A percentile compares a stretch with the other conserved stretches of the same genome.
phyloP scores from a whole-genome alignment of 768 basidiomycete genomes.

The Podaxis mareebaensis region DNA sequence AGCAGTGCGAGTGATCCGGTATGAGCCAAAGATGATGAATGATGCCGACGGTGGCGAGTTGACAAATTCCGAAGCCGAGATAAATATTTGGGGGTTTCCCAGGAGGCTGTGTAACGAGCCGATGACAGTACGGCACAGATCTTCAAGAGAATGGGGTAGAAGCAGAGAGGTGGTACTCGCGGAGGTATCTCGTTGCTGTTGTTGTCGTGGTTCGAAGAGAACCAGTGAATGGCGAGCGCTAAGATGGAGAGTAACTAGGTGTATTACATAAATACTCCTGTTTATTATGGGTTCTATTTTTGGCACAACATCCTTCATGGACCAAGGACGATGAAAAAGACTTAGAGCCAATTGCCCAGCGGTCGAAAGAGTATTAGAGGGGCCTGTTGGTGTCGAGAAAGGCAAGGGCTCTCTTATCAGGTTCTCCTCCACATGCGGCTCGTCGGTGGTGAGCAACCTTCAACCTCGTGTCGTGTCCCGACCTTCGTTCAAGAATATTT shows the following conservation, averaged over 20 bases:
- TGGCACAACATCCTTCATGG: neutral
- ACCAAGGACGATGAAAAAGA: no score
- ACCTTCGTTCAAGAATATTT: no score
- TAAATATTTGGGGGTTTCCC: neutral
- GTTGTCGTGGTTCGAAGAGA: neutral
- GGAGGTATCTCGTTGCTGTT: neutral
- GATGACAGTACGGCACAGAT: neutral
- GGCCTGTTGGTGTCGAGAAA: no score
- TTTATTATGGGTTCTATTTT: neutral
- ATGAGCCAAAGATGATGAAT: neutral
- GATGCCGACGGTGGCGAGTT: neutral
- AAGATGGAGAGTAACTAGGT: neutral
- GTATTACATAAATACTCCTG: conserved; percentile 3
- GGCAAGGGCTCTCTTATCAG: no score
- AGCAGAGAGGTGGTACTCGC: neutral
- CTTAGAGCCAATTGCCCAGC: no score
- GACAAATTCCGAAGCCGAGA: neutral
- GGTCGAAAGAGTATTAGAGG: no score
- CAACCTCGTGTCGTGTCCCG: no score
- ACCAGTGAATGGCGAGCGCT: neutral
- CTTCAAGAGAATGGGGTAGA: neutral
- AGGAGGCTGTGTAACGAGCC: neutral
- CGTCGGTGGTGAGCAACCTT: no score
- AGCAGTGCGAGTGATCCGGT: neutral
- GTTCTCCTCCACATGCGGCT: no score